These are phyloP conservation scores for Harrya chromipes DNA, from an alignment of 768 basidiomycete species.

Conservation along the genomic window DNA sequence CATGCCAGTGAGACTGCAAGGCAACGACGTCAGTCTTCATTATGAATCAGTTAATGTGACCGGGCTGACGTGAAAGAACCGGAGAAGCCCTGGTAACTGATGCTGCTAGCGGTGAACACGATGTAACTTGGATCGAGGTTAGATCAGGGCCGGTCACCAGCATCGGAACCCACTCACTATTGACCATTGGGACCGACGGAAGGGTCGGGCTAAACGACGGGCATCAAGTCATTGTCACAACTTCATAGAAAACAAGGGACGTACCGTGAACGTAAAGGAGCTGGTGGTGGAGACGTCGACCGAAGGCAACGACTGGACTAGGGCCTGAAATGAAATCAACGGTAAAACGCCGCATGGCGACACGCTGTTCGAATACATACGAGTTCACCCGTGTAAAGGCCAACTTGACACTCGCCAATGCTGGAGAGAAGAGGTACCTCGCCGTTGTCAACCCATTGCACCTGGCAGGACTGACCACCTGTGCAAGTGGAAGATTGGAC, in stretches of 20 bases:
- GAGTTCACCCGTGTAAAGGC: constrained; percentile 54
- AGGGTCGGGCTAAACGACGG: constrained; percentile 46
- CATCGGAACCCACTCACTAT: constrained; percentile 45
- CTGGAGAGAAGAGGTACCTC: constrained; percentile 41
- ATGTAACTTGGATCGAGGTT: constrained; percentile 48
- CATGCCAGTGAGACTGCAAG: constrained; percentile 55
- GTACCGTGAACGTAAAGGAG: constrained; percentile 57
- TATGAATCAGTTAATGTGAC: neutral
- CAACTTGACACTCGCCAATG: constrained; percentile 54
- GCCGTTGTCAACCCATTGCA: constrained; percentile 68
- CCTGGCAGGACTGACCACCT: constrained; percentile 50
- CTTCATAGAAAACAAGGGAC: constrained; percentile 9
- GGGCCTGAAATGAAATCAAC: constrained; percentile 35
- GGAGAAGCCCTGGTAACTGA: constrained; percentile 44
- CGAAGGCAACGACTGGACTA: constrained; percentile 55
- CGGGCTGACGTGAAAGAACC: constrained; percentile 51
- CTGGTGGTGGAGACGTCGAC: constrained; percentile 48
- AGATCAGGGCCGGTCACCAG: neutral
- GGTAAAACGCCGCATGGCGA: neutral
- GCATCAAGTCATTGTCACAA: neutral
- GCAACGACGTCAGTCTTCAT: constrained; percentile 1
- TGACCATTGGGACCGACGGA: constrained; percentile 49
- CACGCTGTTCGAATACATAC: constrained; percentile 34
- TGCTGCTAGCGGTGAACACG: constrained; percentile 45
- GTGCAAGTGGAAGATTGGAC: constrained; percentile 41